Evolutionary conservation across 2,329 filamentous ascomycete species (phyloP).

Genomic region (Fusarium haematococcum): DNA sequence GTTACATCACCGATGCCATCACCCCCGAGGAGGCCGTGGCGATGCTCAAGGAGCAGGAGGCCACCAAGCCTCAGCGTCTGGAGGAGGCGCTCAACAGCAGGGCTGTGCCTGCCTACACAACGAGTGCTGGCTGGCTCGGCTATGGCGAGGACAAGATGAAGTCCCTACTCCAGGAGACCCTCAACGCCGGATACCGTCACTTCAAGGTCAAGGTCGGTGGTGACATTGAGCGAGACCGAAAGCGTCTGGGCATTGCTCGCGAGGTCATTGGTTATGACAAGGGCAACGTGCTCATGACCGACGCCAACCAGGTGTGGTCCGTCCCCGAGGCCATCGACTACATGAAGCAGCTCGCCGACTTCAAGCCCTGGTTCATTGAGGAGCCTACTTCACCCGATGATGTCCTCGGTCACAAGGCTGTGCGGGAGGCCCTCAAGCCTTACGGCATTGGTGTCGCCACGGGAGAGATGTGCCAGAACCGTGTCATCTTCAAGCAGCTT

Average conservation of each 20-base stretch:
- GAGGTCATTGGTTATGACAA: slow-evolving; percentile 85
- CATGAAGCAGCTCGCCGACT: slow-evolving; percentile 85
- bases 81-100: slow-evolving; percentile 77
- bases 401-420: slow-evolving; percentile 86
- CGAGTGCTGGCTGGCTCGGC: slow-evolving; percentile 90
- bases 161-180: slow-evolving; percentile 77
- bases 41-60: slow-evolving; percentile 74
- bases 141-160: slow-evolving; percentile 92
- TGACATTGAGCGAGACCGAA: slow-evolving; percentile 76
- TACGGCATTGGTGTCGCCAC: slow-evolving; percentile 87
- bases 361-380: slow-evolving; percentile 94
- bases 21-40: slow-evolving; percentile 85
- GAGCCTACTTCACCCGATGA: slow-evolving; percentile 93
- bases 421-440: slow-evolving; percentile 82
- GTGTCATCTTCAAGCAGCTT: slow-evolving; percentile 93
- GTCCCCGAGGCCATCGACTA: slow-evolving; percentile 89
- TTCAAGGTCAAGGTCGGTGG: slow-evolving; percentile 94
- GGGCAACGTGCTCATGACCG: slow-evolving; percentile 90
- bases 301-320: slow-evolving; percentile 94
- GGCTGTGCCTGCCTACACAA: slow-evolving; percentile 92
- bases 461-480: slow-evolving; percentile 96
- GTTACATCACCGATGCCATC: slow-evolving; percentile 94
- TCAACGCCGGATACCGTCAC: slow-evolving; percentile 81
- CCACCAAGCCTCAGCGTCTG: slow-evolving; percentile 77
- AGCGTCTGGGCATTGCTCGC: slow-evolving; percentile 78